phyloP scores from a whole-genome alignment of 306 rosid species.

The Dicorynia guianensis region DNA sequence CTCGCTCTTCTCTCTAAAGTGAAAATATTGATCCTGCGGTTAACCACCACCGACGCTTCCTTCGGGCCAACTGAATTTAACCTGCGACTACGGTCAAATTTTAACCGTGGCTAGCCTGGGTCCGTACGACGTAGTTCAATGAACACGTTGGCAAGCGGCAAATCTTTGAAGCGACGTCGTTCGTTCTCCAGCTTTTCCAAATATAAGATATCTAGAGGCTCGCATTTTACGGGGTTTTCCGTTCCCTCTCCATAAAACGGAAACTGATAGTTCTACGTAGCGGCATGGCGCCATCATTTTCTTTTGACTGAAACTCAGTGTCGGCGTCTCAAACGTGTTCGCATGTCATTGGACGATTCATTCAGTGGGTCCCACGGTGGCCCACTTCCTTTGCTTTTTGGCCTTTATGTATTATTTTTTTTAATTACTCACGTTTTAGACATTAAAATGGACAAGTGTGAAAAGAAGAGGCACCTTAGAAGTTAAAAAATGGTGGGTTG shows the following conservation, averaged over 20 bases:
- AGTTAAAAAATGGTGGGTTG: slow-evolving; percentile 48
- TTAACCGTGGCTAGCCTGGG: slow-evolving; percentile 26
- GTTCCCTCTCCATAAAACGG: not conserved
- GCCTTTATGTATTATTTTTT: not conserved
- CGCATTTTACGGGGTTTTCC: slow-evolving; percentile 17
- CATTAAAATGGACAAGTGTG: not conserved
- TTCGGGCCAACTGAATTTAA: slow-evolving; percentile 35
- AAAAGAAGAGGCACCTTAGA: slow-evolving; percentile 28
- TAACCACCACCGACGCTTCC: slow-evolving; percentile 73
- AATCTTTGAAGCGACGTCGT: too few relatives aligned
- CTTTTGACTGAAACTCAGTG: slow-evolving; percentile 52
- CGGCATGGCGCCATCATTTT: slow-evolving; percentile 34
- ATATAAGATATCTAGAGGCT: too few relatives aligned
- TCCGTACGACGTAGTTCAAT: slow-evolving; percentile 8
- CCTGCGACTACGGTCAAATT: slow-evolving; percentile 41
- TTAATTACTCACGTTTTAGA: too few relatives aligned
- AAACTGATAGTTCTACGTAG: slow-evolving; percentile 23
- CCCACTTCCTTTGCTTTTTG: not conserved
- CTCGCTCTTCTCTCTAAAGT: not conserved
- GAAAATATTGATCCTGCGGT: slow-evolving; percentile 46
- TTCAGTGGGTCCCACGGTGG: slow-evolving; percentile 36
- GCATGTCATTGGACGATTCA: slow-evolving; percentile 44
- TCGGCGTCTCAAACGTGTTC: slow-evolving; percentile 42
- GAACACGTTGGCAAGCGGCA: too few relatives aligned
- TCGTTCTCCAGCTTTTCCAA: too few relatives aligned